A percentile compares a stretch with the other conserved stretches of the same genome.
Conservation (phyloP, 495 filamentous ascomycete species). For the Daldinia caldariorum region DNA sequence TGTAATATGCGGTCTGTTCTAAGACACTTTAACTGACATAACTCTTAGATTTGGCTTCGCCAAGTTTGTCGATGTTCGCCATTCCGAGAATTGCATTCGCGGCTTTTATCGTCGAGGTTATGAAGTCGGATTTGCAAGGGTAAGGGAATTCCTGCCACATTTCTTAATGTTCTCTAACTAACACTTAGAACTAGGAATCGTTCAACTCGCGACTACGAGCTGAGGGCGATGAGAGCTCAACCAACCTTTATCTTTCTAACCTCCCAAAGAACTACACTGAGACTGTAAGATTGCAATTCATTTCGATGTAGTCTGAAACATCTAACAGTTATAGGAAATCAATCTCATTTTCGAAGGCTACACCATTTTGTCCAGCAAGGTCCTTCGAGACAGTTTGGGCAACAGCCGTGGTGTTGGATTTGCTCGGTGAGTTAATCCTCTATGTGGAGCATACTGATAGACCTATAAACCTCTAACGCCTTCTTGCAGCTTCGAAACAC, state of each 20-base stretch:
- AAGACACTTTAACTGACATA: conserved; percentile 31
- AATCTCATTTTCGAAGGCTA: conserved; percentile 82
- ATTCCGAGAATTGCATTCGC: conserved; percentile 94
- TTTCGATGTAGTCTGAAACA: conserved; percentile 15
- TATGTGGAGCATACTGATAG: conserved; percentile 4
- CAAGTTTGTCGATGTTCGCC: conserved; percentile 84
- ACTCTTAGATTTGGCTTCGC: conserved; percentile 88
- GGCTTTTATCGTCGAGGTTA: conserved; percentile 95
- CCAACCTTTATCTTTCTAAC: conserved; percentile 97
- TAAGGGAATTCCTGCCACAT: conserved; percentile 52
- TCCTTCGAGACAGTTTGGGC: conserved; percentile 87
- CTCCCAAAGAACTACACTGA: conserved; percentile 90
- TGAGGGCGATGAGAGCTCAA: conserved; percentile 83
- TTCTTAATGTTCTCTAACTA: not conserved
- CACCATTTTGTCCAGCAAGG: conserved; percentile 87
- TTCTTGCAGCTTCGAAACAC: conserved; percentile 77
- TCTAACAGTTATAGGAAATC: conserved; percentile 64
- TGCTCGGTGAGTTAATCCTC: conserved; percentile 73
- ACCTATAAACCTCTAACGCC: conserved; percentile 37
- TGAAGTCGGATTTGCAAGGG: conserved; percentile 94
- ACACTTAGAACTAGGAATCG: conserved; percentile 70
- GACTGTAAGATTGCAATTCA: conserved; percentile 63
- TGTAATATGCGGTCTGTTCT: not conserved
- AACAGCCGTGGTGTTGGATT: conserved; percentile 97
- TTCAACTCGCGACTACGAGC: conserved; percentile 96